Base-by-base conservation (phyloP, 257 asterid genomes). In the Penstemon davidsonii region DNA sequence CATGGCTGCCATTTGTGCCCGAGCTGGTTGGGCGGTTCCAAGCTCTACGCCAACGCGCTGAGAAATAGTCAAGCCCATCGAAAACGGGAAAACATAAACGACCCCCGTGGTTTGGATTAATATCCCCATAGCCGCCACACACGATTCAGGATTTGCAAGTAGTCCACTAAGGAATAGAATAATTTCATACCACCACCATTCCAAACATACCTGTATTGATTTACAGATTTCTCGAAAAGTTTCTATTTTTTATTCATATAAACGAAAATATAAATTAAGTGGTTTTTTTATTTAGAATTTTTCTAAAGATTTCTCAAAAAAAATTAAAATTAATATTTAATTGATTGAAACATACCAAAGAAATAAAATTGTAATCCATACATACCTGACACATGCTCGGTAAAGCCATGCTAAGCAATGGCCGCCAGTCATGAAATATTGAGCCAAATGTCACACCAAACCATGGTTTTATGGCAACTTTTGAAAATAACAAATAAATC, bases 161-260 rank as follows among this genome's bases (percentile, higher is more conserved):
- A 87, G 58, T 4, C 96, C 96, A 72, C 95, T 81, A 1, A 87
- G 76, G 37, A 90, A 87, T 2, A 87, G 78, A 9, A 90, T 73
- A 39, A 86, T 87, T 66, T 90, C 96, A 54, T 90, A 90, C 91
- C 91, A 90, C 95, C 95, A 90, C 96, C 95, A 87, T 67, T 86
- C 95, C 12, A 90, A 70, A 53, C 96, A 90, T 4, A 25, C 33
- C 33, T 25, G 33, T 25, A 25, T 25, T 25, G 33, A 25, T 25
- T 25, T 25, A 25, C 2, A 25, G 33, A 25, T 25, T 25, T 25
- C 33, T 25, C 33, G 33, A 25, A 25, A 25, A 25, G 33, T 25
- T 25, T 2, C 33, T 25, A 25, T 25, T 25, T 25, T 25, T 2
- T 1, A 0, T 25, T 25, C 33, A 25, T 25, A 25, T 25, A 25